Evolutionary conservation across 768 basidiomycete genomes (phyloP), one percentile per base, ranked within the genome.

Genomic region (Vishniacozyma victoriae): DNA sequence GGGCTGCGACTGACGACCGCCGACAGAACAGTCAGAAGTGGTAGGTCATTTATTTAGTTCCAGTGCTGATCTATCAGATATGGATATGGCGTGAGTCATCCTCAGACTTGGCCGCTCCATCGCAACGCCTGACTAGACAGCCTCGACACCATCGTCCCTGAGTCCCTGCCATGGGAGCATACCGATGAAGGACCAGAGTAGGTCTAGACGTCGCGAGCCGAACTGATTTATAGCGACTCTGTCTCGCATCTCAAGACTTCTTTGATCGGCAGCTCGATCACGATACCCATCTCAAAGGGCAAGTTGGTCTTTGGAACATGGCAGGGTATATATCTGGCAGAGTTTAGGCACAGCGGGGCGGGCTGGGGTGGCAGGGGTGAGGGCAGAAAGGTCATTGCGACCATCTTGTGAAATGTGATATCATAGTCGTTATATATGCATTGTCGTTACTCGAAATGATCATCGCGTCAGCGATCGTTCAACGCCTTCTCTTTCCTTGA

Each of bases 311-410:
- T 95, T 41, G 91, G 91, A 11, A 91, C 87, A 19, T 95, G 91
- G 91, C 91, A 95, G 78, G 90, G 90, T 0, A 88, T 91, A 46
- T 92, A 92, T 68, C 77, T 92, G 37, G 83, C 84, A 2, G 90
- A 93, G 48, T 60, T 62, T 27, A 40, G 64, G 24, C 45, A 60
- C 26, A 52, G 51, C n/a, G 64, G 64, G 16, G 38, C 52, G 11
- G 64, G 64, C 18, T 67, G 58, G 58, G 64, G 64, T 12, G 57
- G 58, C 16, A n/a, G 48, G 29, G 64, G 64, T 6, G 41, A 43
- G 20, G 64, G 64, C 14, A 35, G 64, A n/a, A 62, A 61, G 29
- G 61, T 67, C 3, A 54, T 60, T n/a, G 64, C 64, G 13, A 67
- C 64, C 11, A 63, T 67, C 15, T 44, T 67, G 64, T 67, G 35